Conservation (phyloP, 805 yeast species). For the Ogataea henricii region DNA sequence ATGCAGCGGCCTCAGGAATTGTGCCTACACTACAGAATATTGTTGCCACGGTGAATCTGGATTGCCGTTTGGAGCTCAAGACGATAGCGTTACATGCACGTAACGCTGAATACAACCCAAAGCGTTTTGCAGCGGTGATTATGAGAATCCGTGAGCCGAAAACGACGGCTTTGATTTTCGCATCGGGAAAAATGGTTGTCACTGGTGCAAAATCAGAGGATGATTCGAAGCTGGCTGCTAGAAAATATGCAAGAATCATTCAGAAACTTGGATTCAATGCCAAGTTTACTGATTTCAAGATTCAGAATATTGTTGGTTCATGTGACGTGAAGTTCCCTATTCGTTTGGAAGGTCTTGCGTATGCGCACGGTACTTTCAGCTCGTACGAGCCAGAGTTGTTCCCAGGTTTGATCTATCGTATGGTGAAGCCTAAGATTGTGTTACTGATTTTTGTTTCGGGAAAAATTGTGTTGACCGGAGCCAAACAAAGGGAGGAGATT, state of each 20-base stretch:
- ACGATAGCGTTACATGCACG: constrained; percentile 98
- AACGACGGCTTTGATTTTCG: constrained; percentile 96
- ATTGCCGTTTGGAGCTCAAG: constrained; percentile 92
- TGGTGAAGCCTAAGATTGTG: constrained; percentile 98
- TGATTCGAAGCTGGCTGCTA: constrained; percentile 95
- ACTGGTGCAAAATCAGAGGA: constrained; percentile 99
- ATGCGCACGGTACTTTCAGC: constrained; percentile 97
- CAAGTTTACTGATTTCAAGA: constrained; percentile 95
- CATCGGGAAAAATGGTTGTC: constrained; percentile 99
- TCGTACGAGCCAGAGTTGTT: constrained; percentile 97
- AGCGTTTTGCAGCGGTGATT: constrained; percentile 98
- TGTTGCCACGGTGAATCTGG: constrained; percentile 96
- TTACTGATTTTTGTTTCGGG: constrained; percentile 95
- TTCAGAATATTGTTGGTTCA: constrained; percentile 96
- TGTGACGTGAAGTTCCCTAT: constrained; percentile 99
- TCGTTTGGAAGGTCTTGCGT: constrained; percentile 95
- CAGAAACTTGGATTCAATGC: constrained; percentile 98
- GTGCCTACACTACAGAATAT: constrained; percentile 95
- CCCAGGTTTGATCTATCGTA: constrained; percentile 97
- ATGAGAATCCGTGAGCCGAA: constrained; percentile 99
- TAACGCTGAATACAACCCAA: constrained; percentile 98
- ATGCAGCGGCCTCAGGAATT: constrained; percentile 86
- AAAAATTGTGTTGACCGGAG: constrained; percentile 96
- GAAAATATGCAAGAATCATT: constrained; percentile 97
- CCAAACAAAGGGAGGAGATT: constrained; percentile 97